Conservation (phyloP, 352 stramenopile species). For the Globisporangium polare region DNA sequence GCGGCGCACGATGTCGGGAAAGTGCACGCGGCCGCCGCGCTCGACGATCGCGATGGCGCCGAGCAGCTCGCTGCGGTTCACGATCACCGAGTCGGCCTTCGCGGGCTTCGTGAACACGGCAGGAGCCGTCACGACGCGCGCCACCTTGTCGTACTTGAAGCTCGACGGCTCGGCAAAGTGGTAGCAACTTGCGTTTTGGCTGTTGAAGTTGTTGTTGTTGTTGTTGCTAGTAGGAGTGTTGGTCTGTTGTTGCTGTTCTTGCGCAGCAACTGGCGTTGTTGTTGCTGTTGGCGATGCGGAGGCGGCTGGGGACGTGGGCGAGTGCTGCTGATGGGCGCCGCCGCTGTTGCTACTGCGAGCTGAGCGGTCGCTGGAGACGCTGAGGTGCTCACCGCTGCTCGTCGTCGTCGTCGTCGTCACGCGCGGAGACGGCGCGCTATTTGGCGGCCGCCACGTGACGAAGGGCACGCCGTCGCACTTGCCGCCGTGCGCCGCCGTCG, state of each 20-base stretch:
- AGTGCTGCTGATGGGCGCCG: neutral
- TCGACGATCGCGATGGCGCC: slow-evolving; percentile 77
- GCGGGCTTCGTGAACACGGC: slow-evolving; percentile 65
- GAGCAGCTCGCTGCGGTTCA: slow-evolving; percentile 50
- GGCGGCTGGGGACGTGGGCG: slow-evolving; percentile 7
- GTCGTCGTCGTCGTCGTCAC: neutral
- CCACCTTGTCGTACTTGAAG: slow-evolving; percentile 70
- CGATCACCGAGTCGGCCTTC: slow-evolving; percentile 63
- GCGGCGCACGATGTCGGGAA: slow-evolving; percentile 78
- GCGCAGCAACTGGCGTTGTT: neutral
- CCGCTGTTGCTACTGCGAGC: neutral
- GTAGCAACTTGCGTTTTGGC: slow-evolving; percentile 23
- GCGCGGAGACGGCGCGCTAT: neutral
- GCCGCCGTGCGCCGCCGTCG: slow-evolving; percentile 21
- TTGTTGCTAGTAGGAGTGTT: slow-evolving; percentile 6
- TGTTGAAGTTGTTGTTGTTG: neutral
- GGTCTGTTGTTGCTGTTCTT: neutral
- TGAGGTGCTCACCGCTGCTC: slow-evolving; percentile 1
- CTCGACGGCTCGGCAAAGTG: slow-evolving; percentile 84
- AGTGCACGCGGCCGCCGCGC: slow-evolving; percentile 73
- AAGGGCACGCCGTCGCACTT: slow-evolving; percentile 64
- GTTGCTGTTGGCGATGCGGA: slow-evolving; percentile 11
- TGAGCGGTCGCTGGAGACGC: slow-evolving; percentile 7
- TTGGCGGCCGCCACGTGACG: slow-evolving; percentile 47
- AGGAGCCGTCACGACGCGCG: slow-evolving; percentile 39